phyloP scores from a whole-genome alignment of 2,329 filamentous ascomycete species.

The Fusarium hainanense region DNA sequence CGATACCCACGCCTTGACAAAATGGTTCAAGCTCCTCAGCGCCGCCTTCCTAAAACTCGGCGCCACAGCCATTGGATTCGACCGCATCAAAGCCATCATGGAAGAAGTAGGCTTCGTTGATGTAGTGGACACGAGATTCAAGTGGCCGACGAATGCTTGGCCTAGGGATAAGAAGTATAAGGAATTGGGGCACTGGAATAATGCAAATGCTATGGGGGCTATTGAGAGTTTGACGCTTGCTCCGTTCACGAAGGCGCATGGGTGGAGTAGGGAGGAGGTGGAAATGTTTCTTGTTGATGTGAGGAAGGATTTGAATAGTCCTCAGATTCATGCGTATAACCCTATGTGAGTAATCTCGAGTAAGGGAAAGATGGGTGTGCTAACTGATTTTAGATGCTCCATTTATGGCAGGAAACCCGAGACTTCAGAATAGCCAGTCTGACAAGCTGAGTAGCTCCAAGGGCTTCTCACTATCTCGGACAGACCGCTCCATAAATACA shows the following conservation, averaged over 20 bases:
- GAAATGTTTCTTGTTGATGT: conserved; percentile 14
- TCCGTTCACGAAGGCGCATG: conserved; percentile 11
- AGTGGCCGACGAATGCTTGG: conserved; percentile 27
- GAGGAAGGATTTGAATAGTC: conserved; percentile 22
- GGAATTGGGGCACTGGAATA: conserved; percentile 20
- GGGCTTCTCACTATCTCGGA: too few species aligned
- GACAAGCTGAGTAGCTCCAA: too few species aligned
- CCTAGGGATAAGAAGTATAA: conserved; percentile 23
- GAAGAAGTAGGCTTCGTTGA: conserved; percentile 1
- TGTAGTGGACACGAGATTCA: not conserved
- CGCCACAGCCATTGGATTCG: not conserved
- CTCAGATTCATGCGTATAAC: conserved; percentile 26
- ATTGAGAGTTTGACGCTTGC: conserved; percentile 22
- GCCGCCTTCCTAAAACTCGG: conserved; percentile 11
- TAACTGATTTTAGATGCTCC: not conserved
- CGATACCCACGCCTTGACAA: not conserved
- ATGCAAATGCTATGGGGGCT: not conserved
- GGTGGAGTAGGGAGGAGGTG: conserved; percentile 24
- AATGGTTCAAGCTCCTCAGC: conserved; percentile 3
- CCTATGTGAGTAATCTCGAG: too few species aligned
- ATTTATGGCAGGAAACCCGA: not conserved
- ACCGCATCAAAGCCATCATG: conserved; percentile 13
- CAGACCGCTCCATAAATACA: too few species aligned
- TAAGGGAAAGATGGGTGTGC: too few species aligned
- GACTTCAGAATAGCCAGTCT: not conserved